phyloP scores from a whole-genome alignment of 805 yeast genomes.

The Cyberlindnera mycetangii region DNA sequence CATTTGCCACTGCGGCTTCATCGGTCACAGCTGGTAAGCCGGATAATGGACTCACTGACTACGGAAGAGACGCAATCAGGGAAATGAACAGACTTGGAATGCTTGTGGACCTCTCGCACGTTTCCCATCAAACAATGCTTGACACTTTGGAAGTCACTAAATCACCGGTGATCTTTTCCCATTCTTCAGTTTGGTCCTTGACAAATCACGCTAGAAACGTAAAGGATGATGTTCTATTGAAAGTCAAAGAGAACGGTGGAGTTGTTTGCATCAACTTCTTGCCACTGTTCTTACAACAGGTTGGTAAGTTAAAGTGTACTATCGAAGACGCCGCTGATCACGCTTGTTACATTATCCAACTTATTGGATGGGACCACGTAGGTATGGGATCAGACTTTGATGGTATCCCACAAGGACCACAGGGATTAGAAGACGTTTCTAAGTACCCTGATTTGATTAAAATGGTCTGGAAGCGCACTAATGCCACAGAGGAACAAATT shows the following conservation, averaged over 20 bases:
- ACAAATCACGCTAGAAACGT: conserved; percentile 46
- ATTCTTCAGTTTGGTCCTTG: conserved; percentile 42
- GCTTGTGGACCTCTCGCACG: conserved; percentile 51
- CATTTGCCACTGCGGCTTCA: conserved; percentile 55
- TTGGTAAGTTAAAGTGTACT: conserved; percentile 27
- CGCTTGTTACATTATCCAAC: conserved; percentile 38
- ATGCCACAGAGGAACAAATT: conserved; percentile 45
- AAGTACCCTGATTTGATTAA: conserved; percentile 49
- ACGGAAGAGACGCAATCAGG: conserved; percentile 38
- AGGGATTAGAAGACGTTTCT: conserved; percentile 52
- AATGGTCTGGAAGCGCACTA: conserved; percentile 30
- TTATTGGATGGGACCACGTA: conserved; percentile 51
- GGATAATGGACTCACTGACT: conserved; percentile 42
- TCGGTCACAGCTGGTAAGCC: conserved; percentile 43
- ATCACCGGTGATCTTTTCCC: conserved; percentile 50
- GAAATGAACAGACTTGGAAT: conserved; percentile 54
- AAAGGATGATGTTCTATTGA: conserved; percentile 42
- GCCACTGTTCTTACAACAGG: conserved; percentile 36
- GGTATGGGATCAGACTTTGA: conserved; percentile 53
- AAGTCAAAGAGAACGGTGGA: conserved; percentile 41
- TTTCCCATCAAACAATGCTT: conserved; percentile 44
- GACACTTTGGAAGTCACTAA: conserved; percentile 39
- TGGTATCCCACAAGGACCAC: conserved; percentile 47
- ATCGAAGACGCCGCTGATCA: conserved; percentile 48
- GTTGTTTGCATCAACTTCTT: conserved; percentile 47